Evolutionary conservation across 129 eudicot genomes (phyloP).

Genomic region (Oenanthe sinensis): DNA sequence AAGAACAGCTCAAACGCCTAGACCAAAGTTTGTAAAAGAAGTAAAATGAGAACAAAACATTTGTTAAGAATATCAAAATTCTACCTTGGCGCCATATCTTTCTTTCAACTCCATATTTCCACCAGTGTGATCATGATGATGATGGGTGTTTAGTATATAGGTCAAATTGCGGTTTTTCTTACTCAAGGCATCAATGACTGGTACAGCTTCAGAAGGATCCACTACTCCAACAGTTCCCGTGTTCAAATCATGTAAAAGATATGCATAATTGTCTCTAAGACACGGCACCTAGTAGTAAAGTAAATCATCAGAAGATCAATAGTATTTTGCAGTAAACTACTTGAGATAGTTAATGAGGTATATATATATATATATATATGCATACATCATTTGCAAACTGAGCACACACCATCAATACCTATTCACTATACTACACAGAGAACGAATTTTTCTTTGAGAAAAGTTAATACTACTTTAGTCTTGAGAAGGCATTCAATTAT

Average conservation of each 20-base stretch:
- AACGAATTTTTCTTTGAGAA: not conserved
- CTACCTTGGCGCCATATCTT: slow-evolving; percentile 96
- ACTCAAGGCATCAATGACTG: slow-evolving; percentile 69
- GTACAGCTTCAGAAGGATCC: slow-evolving; percentile 91
- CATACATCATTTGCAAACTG: not conserved
- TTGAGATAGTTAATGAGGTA: not conserved
- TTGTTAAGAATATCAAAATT: slow-evolving; percentile 4
- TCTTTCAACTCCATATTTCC: slow-evolving; percentile 86
- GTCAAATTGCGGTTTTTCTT: slow-evolving; percentile 65
- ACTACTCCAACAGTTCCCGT: slow-evolving; percentile 98
- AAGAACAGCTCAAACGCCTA: not conserved
- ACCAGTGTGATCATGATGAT: slow-evolving; percentile 95
- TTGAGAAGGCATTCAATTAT: not conserved
- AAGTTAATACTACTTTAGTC: not conserved
- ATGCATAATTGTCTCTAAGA: slow-evolving; percentile 79
- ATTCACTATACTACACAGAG: not conserved
- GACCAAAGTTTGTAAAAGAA: not conserved
- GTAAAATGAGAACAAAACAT: not conserved
- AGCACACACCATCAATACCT: not conserved
- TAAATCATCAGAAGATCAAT: not conserved
- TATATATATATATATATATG: not conserved
- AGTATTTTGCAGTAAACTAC: not conserved
- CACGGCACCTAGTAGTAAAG: slow-evolving; percentile 55
- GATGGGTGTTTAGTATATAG: slow-evolving; percentile 84
- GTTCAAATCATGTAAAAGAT: slow-evolving; percentile 65